Evolutionary conservation across 176 grass and related monocot species (phyloP), one percentile per base, ranked within the genome.

Genomic region (Juncus effusus): DNA sequence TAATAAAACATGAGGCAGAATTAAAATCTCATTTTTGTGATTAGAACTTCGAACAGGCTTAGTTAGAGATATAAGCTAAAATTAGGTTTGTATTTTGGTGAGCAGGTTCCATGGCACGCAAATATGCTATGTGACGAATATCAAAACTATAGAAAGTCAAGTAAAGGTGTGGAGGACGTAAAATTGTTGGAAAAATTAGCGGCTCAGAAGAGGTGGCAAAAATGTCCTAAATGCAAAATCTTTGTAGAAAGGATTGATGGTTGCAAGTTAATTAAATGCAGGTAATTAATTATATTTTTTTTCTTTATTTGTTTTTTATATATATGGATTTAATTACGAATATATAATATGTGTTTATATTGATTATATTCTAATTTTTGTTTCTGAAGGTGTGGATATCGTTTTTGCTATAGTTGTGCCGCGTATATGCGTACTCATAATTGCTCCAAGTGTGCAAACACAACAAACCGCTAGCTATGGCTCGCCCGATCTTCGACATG

Each of bases 201-300:
- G 3, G 41, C 8, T 1, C 37, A 55, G 1, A 16, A 15, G 6
- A 35, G 10, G 13, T 78, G 76, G 76, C 52, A 54, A 60, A 36
- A 67, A 38, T 71, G 76, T 13, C 41, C 76, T 4, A 56, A 54
- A 13, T 78, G 76, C 45, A 71, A 36, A 49, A 54, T 70, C 3
- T 79, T 16, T 37, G 76, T 79, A 16, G 76, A 79, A 60, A 71
- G 50, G 65, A 62, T 41, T 13, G 45, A 37, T 3, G 76, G 76
- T 0, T 79, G 76, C 14, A 7, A 41, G 35, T 39, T 41, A 35
- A 72, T 79, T 2, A 40, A 3, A 36, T 72, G 76, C 76, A 71
- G 65, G 76, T 79, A 68, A 11, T 7, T 55, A 13, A 19, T 15
- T 10, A 13, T 40, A 49, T 37, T 19, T 3, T 11, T 37, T 53